Evolutionary conservation across 1,284 basidiomycete species (phyloP), one percentile per base, ranked within the genome.

Genomic region (Irpex sp.): DNA sequence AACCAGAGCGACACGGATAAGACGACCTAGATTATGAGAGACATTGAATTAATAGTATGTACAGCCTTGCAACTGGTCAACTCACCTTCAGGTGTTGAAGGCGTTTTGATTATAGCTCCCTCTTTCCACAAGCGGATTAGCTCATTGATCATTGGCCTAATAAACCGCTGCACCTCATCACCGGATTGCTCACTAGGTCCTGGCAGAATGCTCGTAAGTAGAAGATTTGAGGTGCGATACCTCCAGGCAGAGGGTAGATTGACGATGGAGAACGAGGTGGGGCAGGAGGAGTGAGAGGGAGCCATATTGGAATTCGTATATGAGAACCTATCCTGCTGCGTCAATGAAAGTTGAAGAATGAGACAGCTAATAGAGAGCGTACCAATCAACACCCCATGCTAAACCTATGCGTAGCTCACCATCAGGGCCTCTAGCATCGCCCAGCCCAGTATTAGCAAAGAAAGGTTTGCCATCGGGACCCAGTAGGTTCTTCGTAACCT

Each of bases 141-240:
- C 47, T 78, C 74, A 51, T 73, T 71, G 1, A 78, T 67, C 1
- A 76, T 57, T 0, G 71, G 61, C 0, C 58, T 51, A 1, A 77
- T 48, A 45, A 67, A 75, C 0, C 58, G 36, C 58, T 78, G 75
- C 1, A 73, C 60, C 58, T 77, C 66, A 35, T 74, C 72, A 0
- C 64, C 59, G 42, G 63, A 69, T 21, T 71, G 70, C 56, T 79
- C 75, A 21, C 72, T 77, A 0, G 75, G 75, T 0, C 76, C 76
- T 0, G 75, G 69, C 14, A 75, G 65, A 23, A 78, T 77, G 0
- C 68, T 68, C 2, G 61, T 60, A 0, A 74, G 63, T 0, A 76
- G 61, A 0, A 77, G 63, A 49, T 75, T 75, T 2, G 69, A 45
- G 0, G 73, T 71, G 1, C 68, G 66, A 56, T 74, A 75, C 9